Evolutionary conservation across 179 eudicot genomes (phyloP), one percentile per base, ranked within the genome.

Genomic region (Beta corolliflora): DNA sequence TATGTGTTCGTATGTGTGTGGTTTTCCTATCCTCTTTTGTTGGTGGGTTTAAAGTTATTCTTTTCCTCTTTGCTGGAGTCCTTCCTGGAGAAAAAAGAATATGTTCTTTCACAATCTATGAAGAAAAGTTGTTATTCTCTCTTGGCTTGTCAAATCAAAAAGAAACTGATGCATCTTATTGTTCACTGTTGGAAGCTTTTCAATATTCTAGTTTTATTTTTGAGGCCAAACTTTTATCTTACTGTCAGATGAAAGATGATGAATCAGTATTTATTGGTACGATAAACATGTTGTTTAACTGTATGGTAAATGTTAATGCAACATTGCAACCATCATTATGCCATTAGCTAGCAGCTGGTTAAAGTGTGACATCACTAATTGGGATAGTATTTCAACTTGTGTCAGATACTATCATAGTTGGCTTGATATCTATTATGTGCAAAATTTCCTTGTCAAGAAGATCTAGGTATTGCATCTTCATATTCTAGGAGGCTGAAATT

Each of bases 11-110:
- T 48, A 48, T 50, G 8, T 77, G 14, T 63, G 58, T 48, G 36
- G 44, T 23, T 61, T 80, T 13, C 29, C 50, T n/a, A 29, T n/a
- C 60, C 44, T 19, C 67, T 60, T 48, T 61, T 61, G 9, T 50
- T 58, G 23, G 18, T 2, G 29, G 14, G 4, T 31, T 59, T 16
- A 60, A 48, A 16, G 70, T 80, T 60, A 72, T 72, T 80, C 71
- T 80, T 71, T 79, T 80, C 10, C 12, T n/a, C 19, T 52, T 31
- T 66, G 55, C 5, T 70, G 81, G 69, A 71, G 58, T 70, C 23
- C 58, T 36, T 78, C 66, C 12, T 70, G n/a, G 63, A 61, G 25
- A 13, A 53, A 29, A 25, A 80, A 80, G 77, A 10, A 52, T 29
- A 58, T 61, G 71, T 72, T 60, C 36, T 63, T 50, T 46, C 15